A percentile compares a stretch with the other conserved stretches of the same genome.
phyloP scores from a whole-genome alignment of 192 early-diverging fungal species.

The Gigaspora rosea region DNA sequence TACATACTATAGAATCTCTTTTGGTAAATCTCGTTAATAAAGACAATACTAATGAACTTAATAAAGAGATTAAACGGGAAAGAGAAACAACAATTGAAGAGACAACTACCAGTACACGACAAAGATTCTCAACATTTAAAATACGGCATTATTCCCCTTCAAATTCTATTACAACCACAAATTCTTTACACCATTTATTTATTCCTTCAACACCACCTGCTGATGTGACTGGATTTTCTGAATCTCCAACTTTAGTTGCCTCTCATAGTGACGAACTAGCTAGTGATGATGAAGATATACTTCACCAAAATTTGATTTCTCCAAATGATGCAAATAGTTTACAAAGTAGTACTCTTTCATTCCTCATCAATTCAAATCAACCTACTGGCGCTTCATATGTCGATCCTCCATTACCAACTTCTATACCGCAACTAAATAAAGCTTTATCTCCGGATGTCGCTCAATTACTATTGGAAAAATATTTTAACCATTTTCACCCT shows the following conservation, averaged over 20 bases:
- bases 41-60: conserved; percentile 30
- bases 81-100: not conserved
- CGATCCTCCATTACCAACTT: conserved; percentile 22
- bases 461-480: conserved; percentile 28
- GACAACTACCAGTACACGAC: not conserved
- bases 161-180: not conserved
- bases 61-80: conserved; percentile 21
- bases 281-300: conserved; percentile 20
- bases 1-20: conserved; percentile 55
- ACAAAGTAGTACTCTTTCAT: conserved; percentile 9
- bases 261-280: conserved; percentile 7
- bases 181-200: conserved; percentile 2
- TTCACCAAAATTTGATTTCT: conserved; percentile 22
- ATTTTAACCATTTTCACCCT: conserved; percentile 39
- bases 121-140: conserved; percentile 27
- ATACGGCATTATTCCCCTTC: conserved; percentile 25
- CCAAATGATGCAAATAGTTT: not conserved
- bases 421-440: not conserved
- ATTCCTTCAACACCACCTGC: conserved; percentile 13
- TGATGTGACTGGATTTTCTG: conserved; percentile 1
- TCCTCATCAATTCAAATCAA: not conserved
- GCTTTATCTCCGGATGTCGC: not conserved
- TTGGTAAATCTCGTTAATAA: conserved; percentile 53
- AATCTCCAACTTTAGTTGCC: not conserved
- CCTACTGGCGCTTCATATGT: not conserved